These are phyloP conservation scores for Ceratocystis harringtonii DNA, from an alignment of 2,329 filamentous ascomycete species.

Conservation along the genomic window DNA sequence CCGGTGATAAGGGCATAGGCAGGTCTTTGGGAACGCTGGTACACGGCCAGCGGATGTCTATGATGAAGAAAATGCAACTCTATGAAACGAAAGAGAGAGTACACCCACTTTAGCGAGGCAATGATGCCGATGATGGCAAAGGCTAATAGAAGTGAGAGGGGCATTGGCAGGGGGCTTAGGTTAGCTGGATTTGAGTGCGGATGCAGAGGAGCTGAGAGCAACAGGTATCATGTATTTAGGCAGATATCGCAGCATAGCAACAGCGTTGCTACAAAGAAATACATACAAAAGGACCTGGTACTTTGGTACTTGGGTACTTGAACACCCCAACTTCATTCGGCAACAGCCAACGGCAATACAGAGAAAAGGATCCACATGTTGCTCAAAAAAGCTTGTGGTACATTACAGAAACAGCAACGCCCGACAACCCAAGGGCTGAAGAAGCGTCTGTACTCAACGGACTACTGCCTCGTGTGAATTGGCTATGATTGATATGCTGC, in stretches of 20 bases:
- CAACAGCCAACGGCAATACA: no score
- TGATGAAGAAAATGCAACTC: not conserved
- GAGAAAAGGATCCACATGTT: no score
- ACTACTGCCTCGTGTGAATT: no score
- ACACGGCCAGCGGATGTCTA: conserved; percentile 4
- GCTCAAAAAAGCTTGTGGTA: no score
- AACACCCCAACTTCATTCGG: no score
- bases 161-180: not conserved
- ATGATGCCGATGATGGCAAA: not conserved
- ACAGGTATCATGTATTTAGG: no score
- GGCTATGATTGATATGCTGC: no score
- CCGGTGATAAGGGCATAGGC: conserved; percentile 26
- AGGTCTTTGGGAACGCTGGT: conserved; percentile 20
- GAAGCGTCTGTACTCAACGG: no score
- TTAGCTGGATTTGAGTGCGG: not conserved
- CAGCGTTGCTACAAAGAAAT: not conserved
- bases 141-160: not conserved
- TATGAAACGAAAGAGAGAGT: conserved; percentile 13
- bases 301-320: not conserved
- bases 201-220: not conserved
- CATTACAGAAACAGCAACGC: no score
- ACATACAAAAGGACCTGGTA: not conserved
- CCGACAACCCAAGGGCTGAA: no score
- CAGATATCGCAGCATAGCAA: no score
- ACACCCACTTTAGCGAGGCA: not conserved